A percentile compares a stretch with the other conserved stretches of the same genome.
Conservation (phyloP, 2,329 filamentous ascomycete genomes). For the Aspergillus ustus region DNA sequence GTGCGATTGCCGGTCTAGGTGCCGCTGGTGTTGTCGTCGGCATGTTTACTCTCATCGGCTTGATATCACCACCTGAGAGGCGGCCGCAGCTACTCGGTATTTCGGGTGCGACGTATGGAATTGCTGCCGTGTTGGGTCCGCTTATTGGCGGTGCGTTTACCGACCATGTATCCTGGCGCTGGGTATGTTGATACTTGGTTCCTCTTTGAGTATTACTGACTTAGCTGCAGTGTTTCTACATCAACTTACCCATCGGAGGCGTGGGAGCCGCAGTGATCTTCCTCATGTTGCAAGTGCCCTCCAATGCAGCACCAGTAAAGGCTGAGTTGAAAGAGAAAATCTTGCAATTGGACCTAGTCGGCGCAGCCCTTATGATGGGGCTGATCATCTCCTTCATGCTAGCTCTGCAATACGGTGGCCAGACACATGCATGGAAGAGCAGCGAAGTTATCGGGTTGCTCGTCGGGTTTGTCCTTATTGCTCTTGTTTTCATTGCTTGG, state of each 20-base stretch:
- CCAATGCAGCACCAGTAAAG: not conserved
- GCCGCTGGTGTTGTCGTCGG: not conserved
- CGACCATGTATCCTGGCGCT: constrained; percentile 35
- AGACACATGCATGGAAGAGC: constrained; percentile 57
- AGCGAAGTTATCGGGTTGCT: constrained; percentile 56
- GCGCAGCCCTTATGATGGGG: constrained; percentile 60
- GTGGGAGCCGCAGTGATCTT: constrained; percentile 50
- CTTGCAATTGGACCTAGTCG: constrained; percentile 33
- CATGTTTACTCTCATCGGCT: not conserved
- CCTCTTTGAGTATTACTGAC: not conserved
- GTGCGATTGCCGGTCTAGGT: not conserved
- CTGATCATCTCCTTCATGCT: constrained; percentile 54
- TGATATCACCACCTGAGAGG: not conserved
- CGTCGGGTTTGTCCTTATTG: constrained; percentile 22
- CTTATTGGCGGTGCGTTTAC: constrained; percentile 24
- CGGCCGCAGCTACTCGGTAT: not conserved
- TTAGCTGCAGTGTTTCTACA: constrained; percentile 53
- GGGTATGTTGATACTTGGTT: constrained; percentile 18
- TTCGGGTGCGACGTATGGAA: not conserved
- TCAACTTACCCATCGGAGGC: constrained; percentile 58
- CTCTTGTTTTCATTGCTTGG: not conserved
- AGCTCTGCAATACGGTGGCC: constrained; percentile 61
- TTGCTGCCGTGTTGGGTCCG: constrained; percentile 1
- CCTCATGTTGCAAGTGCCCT: constrained; percentile 3
- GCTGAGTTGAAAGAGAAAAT: not conserved